Evolutionary conservation across 805 yeast species (phyloP), one percentile per base, ranked within the genome.

Genomic region (Pichia insulana): DNA sequence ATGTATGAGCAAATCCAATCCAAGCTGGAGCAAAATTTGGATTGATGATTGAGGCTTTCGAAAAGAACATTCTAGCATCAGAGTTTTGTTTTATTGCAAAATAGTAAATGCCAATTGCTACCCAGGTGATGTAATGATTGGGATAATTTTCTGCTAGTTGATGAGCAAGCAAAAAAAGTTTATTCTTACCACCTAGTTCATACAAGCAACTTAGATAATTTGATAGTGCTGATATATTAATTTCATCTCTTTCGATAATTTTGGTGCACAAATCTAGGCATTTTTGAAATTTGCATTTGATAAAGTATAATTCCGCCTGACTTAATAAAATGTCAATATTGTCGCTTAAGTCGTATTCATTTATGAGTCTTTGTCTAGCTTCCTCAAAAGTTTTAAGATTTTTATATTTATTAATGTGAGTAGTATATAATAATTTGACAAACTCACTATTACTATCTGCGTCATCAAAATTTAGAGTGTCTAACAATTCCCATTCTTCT

Each of bases 1-100:
- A 92, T 0, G 97, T 89, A 56, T 90, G 97, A 1, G 97, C 97
- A 65, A 92, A 92, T 2, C 97, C 98, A 28, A 92, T 79, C 98
- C 98, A 92, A 1, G 97, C 95, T 40, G 85, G 90, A 0, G 92
- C 94, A 64, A 85, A 88, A 50, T 80, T 84, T 3, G 98, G 94
- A 54, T 87, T 83, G 46, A 89, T 62, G 50, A 88, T 70, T 1
- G 97, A 86, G 0, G 97, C 89, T 58, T 86, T 88, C 33, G 92
- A 81, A 62, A 88, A 92, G 56, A 75, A 87, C 49, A 83, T 74
- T 45, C 98, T 69, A 0, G 97, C 96, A 50, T 89, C 97, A 6
- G 78, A 60, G 11, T 84, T 69, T 57, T 82, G 82, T 45, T 72
- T 73, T 5, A 82, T 78, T 4, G 88, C 70, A 49, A 90, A 67